Evolutionary conservation across 139 green algal species (phyloP), one percentile per base, ranked within the genome.

Genomic region (Pleodorina starrii): DNA sequence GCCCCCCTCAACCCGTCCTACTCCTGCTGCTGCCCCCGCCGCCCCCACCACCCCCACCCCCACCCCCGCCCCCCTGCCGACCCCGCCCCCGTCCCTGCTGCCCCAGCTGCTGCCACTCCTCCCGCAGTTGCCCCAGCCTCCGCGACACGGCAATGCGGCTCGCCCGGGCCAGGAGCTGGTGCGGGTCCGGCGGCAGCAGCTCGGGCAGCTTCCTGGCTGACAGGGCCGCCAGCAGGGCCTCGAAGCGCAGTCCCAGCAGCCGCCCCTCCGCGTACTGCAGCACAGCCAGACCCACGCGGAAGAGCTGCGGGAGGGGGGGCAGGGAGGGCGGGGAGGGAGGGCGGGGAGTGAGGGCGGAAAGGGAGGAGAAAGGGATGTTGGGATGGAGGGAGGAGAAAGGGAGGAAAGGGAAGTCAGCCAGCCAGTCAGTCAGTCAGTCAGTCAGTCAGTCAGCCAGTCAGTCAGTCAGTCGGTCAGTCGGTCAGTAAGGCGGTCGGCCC

Each of bases 201-300:
- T 81, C 76, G 0, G 88, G 85, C 54, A 91, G 78, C 48, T 84
- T 77, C 69, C 89, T 90, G 44, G 66, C 85, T 16, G 66, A 90
- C 5, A 94, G 71, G 10, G 75, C 21, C 11, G 21, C n/a, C 60
- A 91, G 50, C 72, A 95, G 88, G 32, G 21, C 23, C 89, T 97
- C 94, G 79, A 97, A 97, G 14, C 86, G 89, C 77, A 92, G 50
- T 36, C 36, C 51, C 38, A 90, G 6, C 87, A 98, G 89, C 23
- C 94, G 54, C 11, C 94, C 86, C 89, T 97, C 91, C 6, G 88
- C 90, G 11, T 87, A 85, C 74, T 88, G 92, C 72, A 98, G 80
- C 48, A 98, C 87, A 32, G 92, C 94, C 76, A 97, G 88, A 0
- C 94, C 96, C 48, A 98, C 94, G 5, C 94, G 94, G 89, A 96